These are phyloP conservation scores for Aspergillus bertholletiae DNA, from an alignment of 495 filamentous ascomycete genomes.

Conservation along the genomic window DNA sequence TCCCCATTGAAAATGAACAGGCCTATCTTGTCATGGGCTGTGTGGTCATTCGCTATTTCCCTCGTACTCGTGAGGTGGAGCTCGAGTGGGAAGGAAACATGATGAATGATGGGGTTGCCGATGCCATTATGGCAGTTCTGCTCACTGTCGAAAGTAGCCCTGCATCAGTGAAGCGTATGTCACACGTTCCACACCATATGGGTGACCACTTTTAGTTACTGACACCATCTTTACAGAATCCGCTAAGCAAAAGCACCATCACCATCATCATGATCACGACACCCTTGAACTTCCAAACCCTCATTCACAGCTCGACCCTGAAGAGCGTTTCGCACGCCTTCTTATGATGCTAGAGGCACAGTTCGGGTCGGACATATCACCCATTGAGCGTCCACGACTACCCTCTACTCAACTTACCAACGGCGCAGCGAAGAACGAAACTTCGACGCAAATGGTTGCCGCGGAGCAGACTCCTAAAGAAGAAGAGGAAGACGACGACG, in stretches of 20 bases:
- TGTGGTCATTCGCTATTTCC: constrained; percentile 65
- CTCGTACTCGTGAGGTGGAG: constrained; percentile 71
- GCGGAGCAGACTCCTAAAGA: constrained; percentile 14
- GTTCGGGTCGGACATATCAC: constrained; percentile 75
- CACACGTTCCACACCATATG: neutral
- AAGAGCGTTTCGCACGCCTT: constrained; percentile 75
- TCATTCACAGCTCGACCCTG: constrained; percentile 64
- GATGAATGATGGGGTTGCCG: constrained; percentile 95
- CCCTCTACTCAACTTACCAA: constrained; percentile 34
- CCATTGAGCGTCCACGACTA: constrained; percentile 66
- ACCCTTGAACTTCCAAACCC: constrained; percentile 53
- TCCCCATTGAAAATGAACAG: constrained; percentile 37
- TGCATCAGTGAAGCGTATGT: constrained; percentile 87
- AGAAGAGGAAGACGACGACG: constrained; percentile 37
- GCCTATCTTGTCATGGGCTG: constrained; percentile 88
- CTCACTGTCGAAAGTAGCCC: constrained; percentile 88
- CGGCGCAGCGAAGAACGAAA: constrained; percentile 30
- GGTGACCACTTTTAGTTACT: constrained; percentile 1
- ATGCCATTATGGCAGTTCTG: constrained; percentile 89
- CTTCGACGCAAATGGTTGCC: constrained; percentile 15
- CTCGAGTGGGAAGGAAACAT: constrained; percentile 97
- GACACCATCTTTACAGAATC: constrained; percentile 40
- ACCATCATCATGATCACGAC: constrained; percentile 53
- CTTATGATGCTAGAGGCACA: constrained; percentile 97
- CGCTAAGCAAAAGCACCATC: constrained; percentile 51